Evolutionary conservation across 495 filamentous ascomycete genomes (phyloP).

Genomic region (Aspergillus hancockii): DNA sequence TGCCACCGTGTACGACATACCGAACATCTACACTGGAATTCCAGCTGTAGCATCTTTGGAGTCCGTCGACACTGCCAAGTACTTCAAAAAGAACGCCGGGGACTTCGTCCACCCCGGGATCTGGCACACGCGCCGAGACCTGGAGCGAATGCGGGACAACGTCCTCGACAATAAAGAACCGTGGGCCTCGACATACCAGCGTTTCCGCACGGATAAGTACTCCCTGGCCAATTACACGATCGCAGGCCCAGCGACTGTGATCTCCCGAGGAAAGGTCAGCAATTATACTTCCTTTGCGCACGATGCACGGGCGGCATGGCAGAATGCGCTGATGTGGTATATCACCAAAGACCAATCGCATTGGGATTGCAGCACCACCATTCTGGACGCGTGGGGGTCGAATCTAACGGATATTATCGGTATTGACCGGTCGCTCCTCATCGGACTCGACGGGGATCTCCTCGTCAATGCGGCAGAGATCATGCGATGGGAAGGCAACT

Average conservation of each 20-base stretch:
- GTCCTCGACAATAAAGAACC: slow-evolving; percentile 7
- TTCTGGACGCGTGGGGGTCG: slow-evolving; percentile 38
- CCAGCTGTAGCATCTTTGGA: slow-evolving; percentile 5
- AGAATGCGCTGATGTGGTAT: slow-evolving; percentile 43
- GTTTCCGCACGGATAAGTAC: slow-evolving; percentile 14
- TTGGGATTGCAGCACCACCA: slow-evolving; percentile 31
- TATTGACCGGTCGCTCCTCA: slow-evolving; percentile 31
- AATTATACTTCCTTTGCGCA: slow-evolving; percentile 37
- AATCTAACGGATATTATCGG: slow-evolving; percentile 35
- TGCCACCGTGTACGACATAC: slow-evolving; percentile 6
- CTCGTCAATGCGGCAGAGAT: slow-evolving; percentile 42
- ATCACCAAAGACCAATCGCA: slow-evolving; percentile 34
- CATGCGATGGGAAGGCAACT: slow-evolving; percentile 40
- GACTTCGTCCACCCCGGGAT: slow-evolving; percentile 13
- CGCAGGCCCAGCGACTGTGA: slow-evolving; percentile 27
- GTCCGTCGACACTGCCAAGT: slow-evolving; percentile 4
- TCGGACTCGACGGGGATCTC: slow-evolving; percentile 34
- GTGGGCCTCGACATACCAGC: slow-evolving; percentile 10
- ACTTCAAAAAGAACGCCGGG: slow-evolving; percentile 9
- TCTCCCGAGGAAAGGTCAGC: slow-evolving; percentile 27
- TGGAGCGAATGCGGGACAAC: slow-evolving; percentile 7
- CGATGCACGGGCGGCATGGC: slow-evolving; percentile 35
- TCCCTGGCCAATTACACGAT: slow-evolving; percentile 30
- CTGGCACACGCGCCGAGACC: slow-evolving; percentile 16
- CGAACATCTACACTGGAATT: slow-evolving; percentile 6